Percentiles rank a stretch among this genome's conserved stretches.
phyloP scores from a whole-genome alignment of 345 rosid species.

The Populus euphratica region DNA sequence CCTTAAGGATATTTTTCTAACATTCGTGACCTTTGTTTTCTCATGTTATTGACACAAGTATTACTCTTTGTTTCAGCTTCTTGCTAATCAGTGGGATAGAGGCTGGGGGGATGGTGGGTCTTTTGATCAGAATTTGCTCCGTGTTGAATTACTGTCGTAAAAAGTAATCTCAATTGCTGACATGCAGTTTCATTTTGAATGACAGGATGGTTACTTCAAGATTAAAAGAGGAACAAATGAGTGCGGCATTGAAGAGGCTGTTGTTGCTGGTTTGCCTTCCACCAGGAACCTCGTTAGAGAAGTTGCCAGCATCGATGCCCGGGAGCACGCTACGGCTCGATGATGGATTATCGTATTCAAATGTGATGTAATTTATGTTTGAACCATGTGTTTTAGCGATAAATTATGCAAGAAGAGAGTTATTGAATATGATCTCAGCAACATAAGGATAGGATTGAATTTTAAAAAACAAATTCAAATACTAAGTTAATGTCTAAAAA shows the following conservation, averaged over 20 bases:
- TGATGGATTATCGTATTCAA: neutral
- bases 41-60: no score
- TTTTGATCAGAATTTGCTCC: conserved; percentile 4
- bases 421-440: no score
- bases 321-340: conserved; percentile 41
- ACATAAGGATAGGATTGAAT: no score
- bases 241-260: conserved; percentile 82
- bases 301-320: conserved; percentile 30
- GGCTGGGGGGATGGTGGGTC: conserved; percentile 82
- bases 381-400: neutral
- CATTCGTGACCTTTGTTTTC: no score
- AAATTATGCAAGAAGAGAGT: no score
- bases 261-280: conserved; percentile 78
- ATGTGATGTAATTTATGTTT: neutral
- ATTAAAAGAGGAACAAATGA: conserved; percentile 83
- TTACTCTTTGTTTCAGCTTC: conserved; percentile 46
- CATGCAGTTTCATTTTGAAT: neutral
- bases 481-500: no score
- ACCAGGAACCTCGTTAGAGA: conserved; percentile 66
- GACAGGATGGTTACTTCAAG: conserved; percentile 90
- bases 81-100: conserved; percentile 89
- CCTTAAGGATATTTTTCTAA: no score
- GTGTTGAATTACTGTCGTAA: neutral
- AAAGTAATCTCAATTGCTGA: neutral
- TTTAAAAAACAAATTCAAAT: no score